A percentile compares a stretch with the other conserved stretches of the same genome.
Conservation (phyloP, 208 protist species). For the Acanthamoeba castellanii region DNA sequence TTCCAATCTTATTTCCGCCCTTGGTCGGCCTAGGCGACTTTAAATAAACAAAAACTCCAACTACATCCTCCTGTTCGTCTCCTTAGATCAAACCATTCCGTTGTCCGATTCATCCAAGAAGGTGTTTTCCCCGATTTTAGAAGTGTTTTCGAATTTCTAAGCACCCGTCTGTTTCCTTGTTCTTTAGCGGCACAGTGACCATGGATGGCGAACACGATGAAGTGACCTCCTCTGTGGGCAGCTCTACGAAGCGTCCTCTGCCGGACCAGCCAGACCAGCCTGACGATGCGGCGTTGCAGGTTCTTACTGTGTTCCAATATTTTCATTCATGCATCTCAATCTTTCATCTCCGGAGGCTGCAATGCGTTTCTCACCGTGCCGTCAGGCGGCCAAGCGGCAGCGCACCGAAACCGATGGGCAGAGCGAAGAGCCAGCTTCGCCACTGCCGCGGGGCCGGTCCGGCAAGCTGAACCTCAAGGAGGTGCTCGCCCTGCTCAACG, state of each 20-base stretch:
- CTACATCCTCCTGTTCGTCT: too few species aligned
- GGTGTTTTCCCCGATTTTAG: too few species aligned
- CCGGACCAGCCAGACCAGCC: background rate
- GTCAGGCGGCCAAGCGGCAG: background rate
- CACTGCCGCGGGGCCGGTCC: background rate
- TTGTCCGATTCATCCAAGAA: too few species aligned
- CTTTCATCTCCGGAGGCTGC: background rate
- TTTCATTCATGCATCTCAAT: background rate
- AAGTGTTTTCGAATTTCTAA: too few species aligned
- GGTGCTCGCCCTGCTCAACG: slow-evolving; percentile 1
- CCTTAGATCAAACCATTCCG: background rate
- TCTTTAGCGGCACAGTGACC: background rate
- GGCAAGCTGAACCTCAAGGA: background rate
- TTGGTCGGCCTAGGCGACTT: background rate
- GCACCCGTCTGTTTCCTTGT: background rate
- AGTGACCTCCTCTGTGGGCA: background rate
- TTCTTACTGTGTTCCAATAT: background rate
- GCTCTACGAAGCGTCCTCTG: background rate
- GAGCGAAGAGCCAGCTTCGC: background rate
- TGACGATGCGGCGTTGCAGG: background rate
- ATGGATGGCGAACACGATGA: background rate
- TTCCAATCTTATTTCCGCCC: background rate
- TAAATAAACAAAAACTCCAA: background rate
- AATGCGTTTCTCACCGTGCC: background rate
- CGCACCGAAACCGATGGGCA: background rate